phyloP scores from a whole-genome alignment of 2,329 filamentous ascomycete genomes.

The Endoconidiophora laricicola region DNA sequence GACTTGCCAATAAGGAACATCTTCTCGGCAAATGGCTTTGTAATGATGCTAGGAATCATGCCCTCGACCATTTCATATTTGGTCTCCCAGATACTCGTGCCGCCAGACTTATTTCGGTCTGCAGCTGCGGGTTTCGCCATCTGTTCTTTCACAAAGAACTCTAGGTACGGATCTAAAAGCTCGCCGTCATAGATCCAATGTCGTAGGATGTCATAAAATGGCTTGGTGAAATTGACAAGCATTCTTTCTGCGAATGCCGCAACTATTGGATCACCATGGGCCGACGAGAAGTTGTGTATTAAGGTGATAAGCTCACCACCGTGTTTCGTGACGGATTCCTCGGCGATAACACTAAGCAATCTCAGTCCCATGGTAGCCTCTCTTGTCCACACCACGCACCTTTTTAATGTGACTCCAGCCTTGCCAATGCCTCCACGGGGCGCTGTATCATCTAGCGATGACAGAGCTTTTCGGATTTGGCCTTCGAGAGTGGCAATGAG shows the following conservation, averaged over 20 bases:
- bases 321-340: conserved; percentile 66
- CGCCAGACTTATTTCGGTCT: conserved; percentile 32
- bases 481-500: conserved; percentile 84
- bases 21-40: conserved; percentile 83
- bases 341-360: conserved; percentile 84
- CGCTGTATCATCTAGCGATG: conserved; percentile 51
- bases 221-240: conserved; percentile 69
- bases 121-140: conserved; percentile 30
- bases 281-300: conserved; percentile 84
- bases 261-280: conserved; percentile 89
- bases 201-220: conserved; percentile 90
- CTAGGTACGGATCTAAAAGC: conserved; percentile 83
- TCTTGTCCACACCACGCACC: conserved; percentile 92
- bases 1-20: conserved; percentile 96
- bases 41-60: conserved; percentile 73
- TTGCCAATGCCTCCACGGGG: conserved; percentile 61
- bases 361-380: conserved; percentile 92
- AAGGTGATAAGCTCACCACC: conserved; percentile 86
- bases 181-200: conserved; percentile 99
- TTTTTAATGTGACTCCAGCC: conserved; percentile 80
- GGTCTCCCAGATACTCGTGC: conserved; percentile 86
- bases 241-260: conserved; percentile 83
- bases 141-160: conserved; percentile 80
- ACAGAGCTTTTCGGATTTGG: conserved; percentile 71
- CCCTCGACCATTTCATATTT: conserved; percentile 37